A percentile compares a stretch with the other conserved stretches of the same genome.
Evolutionary conservation across 208 protist genomes (phyloP).

Genomic region (Leptomonas seymouri): DNA sequence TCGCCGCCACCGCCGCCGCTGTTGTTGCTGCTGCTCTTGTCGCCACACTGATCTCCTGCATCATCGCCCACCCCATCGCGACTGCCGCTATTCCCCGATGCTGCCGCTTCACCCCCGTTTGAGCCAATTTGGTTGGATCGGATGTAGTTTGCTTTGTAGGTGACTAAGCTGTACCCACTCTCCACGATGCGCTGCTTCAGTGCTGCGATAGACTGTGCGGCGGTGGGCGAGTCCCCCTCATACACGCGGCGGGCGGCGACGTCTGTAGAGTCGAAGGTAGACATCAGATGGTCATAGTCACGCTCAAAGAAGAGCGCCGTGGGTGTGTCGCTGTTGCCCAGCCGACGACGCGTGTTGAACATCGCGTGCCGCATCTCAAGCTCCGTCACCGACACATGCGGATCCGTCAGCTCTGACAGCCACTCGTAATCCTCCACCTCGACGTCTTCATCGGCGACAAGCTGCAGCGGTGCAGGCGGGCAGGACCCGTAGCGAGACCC

Average conservation of each 20-base stretch:
- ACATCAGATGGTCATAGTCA: slow-evolving; percentile 42
- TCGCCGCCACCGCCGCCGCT: not conserved
- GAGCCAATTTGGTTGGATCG: not conserved
- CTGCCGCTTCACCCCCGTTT: not conserved
- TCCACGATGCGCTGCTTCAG: slow-evolving; percentile 41
- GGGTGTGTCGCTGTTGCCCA: slow-evolving; percentile 10
- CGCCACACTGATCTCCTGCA: not conserved
- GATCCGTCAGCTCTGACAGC: slow-evolving; percentile 44
- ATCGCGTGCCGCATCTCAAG: slow-evolving; percentile 94
- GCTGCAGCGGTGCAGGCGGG: slow-evolving; percentile 61
- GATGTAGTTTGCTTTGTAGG: slow-evolving; percentile 57
- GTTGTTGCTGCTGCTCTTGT: not conserved
- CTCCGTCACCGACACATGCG: slow-evolving; percentile 92
- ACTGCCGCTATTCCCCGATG: not conserved
- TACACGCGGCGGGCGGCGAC: slow-evolving; percentile 44
- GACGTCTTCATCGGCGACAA: slow-evolving; percentile 79
- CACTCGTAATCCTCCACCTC: slow-evolving; percentile 67
- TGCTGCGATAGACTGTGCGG: slow-evolving; percentile 38
- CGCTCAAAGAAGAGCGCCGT: slow-evolving; percentile 85
- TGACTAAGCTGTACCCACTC: slow-evolving; percentile 38
- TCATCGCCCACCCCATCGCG: not conserved
- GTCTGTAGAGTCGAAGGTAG: slow-evolving; percentile 42
- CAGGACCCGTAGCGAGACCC: slow-evolving; percentile 90
- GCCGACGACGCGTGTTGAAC: slow-evolving; percentile 51
- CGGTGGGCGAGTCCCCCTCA: slow-evolving; percentile 45